Base-by-base conservation (phyloP, 2,329 filamentous ascomycete genomes). In the Neopestalotiopsis sp. region DNA sequence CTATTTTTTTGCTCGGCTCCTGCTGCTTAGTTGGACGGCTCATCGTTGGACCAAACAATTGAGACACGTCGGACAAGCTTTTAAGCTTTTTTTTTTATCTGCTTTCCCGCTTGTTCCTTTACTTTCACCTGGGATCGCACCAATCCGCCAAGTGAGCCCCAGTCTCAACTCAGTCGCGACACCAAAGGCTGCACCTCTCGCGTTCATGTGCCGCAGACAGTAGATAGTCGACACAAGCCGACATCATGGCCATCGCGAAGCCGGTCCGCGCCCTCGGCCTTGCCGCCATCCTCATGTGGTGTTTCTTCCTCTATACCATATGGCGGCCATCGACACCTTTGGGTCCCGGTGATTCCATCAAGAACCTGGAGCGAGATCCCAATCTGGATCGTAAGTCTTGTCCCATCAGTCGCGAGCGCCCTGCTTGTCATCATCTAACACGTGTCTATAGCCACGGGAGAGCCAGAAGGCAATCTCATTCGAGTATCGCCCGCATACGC, bases 191-290 rank as follows among this genome's bases (percentile, higher is more conserved):
- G 40, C 59, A 20, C 12, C 59, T 52, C 14, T 62, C 32, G n/a
- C 59, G 32, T 62, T 62, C 28, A 62, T 62, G 59, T 20, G 30
- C 59, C 59, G 59, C 59, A 20, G 34, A 34, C 59, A 40, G n/a
- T n/a, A 49, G 42, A 38, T n/a, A 52, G 45, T 52, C 20, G 45
- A 17, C 20, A 17, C 45, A 52, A 62, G 59, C 59, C 70, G 42
- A 71, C 77, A 88, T 75, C 73, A 97, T 97, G 94, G 93, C 92
- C 76, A 86, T 97, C 78, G 93, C 94, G 78, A 91, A 91, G 84
- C 93, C 94, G 69, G 91, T 97, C 78, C 91, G 95, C 82, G 89
- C 92, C 77, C 85, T 97, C 78, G 92, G 89, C 74, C 86, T 92
- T 72, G 85, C 89, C 71, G 93, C 91, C 72, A 83, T 93, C 75